Evolutionary conservation across 2,329 filamentous ascomycete genomes (phyloP).

Genomic region (Verticillium zaregamsianum): DNA sequence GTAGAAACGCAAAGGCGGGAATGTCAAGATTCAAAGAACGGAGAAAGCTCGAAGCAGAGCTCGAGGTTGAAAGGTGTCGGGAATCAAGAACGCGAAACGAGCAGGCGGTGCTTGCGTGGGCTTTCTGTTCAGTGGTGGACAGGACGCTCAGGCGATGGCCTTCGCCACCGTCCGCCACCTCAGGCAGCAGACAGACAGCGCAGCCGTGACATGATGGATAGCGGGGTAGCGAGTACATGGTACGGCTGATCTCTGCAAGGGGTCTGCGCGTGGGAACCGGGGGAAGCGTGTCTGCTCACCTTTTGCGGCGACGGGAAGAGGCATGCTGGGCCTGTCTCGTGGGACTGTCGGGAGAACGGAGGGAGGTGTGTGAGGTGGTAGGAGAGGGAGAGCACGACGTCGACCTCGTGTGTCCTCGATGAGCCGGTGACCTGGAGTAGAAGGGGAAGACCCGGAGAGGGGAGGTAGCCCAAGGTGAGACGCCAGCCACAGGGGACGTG

Average conservation of each 20-base stretch:
- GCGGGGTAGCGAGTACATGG: not conserved
- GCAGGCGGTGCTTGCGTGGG: conserved; percentile 2
- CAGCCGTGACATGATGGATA: not conserved
- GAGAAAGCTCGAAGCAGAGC: conserved; percentile 2
- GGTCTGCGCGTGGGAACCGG: not conserved
- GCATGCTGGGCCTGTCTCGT: conserved; percentile 6
- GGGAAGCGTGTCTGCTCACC: conserved; percentile 5
- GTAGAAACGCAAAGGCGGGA: not conserved
- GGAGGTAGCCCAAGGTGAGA: not conserved
- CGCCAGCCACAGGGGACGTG: not conserved
- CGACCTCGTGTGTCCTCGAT: not conserved
- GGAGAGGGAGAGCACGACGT: not conserved
- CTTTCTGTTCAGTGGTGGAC: not conserved
- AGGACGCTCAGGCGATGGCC: not conserved
- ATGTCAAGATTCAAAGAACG: not conserved
- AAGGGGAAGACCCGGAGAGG: not conserved
- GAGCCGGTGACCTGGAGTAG: not conserved
- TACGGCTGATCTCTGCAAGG: not conserved
- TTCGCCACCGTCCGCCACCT: not conserved
- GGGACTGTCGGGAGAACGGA: not conserved
- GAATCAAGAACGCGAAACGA: conserved; percentile 2
- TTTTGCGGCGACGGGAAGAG: conserved; percentile 11
- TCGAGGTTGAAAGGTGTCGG: not conserved
- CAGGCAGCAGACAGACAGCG: not conserved
- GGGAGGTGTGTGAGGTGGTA: not conserved